These are phyloP conservation scores for Dalbergia cochinchinensis DNA, from an alignment of 306 rosid genomes.

Conservation along the genomic window DNA sequence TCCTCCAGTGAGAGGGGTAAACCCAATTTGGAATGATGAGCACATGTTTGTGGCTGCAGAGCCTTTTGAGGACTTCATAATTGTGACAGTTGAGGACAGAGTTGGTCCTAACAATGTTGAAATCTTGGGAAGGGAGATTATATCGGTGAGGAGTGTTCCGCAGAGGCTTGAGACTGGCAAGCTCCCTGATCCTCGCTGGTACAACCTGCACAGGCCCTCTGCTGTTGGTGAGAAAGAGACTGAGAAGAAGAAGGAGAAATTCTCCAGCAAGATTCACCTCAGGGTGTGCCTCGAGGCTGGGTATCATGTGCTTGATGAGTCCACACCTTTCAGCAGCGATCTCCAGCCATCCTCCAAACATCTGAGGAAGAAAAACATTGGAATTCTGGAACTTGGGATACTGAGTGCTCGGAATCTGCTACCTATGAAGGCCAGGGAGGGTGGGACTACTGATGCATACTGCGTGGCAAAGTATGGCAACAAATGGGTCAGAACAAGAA, in stretches of 20 bases:
- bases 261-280: slow-evolving; percentile 91
- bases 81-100: slow-evolving; percentile 72
- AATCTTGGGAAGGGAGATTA: slow-evolving; percentile 67
- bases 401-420: slow-evolving; percentile 77
- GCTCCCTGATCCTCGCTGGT: slow-evolving; percentile 81
- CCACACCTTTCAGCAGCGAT: slow-evolving; percentile 93
- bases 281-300: slow-evolving; percentile 71
- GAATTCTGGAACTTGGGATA: slow-evolving; percentile 91
- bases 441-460: slow-evolving; percentile 81
- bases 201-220: slow-evolving; percentile 67
- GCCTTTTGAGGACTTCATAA: slow-evolving; percentile 79
- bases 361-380: slow-evolving; percentile 71
- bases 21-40: slow-evolving; percentile 87
- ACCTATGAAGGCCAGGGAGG: slow-evolving; percentile 86
- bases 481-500: slow-evolving; percentile 94
- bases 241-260: slow-evolving; percentile 81
- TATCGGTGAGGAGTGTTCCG: slow-evolving; percentile 62
- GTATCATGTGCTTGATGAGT: slow-evolving; percentile 95
- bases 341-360: slow-evolving; percentile 86
- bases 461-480: slow-evolving; percentile 96
- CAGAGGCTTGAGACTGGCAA: slow-evolving; percentile 62
- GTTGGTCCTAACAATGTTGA: slow-evolving; percentile 68
- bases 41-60: slow-evolving; percentile 87
- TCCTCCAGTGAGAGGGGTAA: slow-evolving; percentile 49
- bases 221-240: slow-evolving; percentile 57